Evolutionary conservation across 352 stramenopile genomes (phyloP).

Genomic region (Peronospora belbahrii): DNA sequence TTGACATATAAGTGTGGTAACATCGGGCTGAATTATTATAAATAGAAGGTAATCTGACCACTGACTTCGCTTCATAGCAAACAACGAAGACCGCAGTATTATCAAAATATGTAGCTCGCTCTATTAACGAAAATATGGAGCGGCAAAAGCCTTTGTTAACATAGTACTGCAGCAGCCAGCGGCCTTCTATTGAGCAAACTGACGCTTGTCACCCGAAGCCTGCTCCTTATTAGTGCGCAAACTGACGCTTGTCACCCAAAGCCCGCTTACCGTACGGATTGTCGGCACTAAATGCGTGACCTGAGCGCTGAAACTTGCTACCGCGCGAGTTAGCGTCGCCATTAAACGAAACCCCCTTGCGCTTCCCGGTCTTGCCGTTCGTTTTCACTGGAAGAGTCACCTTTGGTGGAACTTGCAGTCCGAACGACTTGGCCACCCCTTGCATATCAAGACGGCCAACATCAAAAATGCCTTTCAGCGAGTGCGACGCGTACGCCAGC

Average conservation of each 20-base stretch:
- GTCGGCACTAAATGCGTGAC: conserved; percentile 94
- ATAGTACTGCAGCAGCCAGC: no score
- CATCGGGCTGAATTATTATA: no score
- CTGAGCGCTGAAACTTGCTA: conserved; percentile 69
- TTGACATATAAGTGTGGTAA: no score
- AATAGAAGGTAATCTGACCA: no score
- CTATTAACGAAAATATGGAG: conserved; percentile 23
- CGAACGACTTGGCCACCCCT: conserved; percentile 94
- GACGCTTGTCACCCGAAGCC: no score
- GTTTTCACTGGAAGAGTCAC: conserved; percentile 93
- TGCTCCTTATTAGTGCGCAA: conserved; percentile 48
- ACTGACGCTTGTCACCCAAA: conserved; percentile 90
- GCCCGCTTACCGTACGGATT: conserved; percentile 95
- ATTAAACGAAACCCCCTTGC: conserved; percentile 54
- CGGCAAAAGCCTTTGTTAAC: conserved; percentile 11
- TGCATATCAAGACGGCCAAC: conserved; percentile 95
- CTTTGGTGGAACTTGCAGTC: conserved; percentile 94
- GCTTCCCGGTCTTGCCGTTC: conserved; percentile 67
- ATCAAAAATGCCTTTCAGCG: conserved; percentile 98
- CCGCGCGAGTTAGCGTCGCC: conserved; percentile 36
- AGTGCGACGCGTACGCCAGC: conserved; percentile 96
- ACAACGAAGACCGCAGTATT: no score
- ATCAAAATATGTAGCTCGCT: conserved; percentile 14
- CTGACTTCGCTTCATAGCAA: no score
- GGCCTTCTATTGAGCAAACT: no score